Conservation (phyloP, 1,284 basidiomycete species). For the Pulveroboletus sp. region DNA sequence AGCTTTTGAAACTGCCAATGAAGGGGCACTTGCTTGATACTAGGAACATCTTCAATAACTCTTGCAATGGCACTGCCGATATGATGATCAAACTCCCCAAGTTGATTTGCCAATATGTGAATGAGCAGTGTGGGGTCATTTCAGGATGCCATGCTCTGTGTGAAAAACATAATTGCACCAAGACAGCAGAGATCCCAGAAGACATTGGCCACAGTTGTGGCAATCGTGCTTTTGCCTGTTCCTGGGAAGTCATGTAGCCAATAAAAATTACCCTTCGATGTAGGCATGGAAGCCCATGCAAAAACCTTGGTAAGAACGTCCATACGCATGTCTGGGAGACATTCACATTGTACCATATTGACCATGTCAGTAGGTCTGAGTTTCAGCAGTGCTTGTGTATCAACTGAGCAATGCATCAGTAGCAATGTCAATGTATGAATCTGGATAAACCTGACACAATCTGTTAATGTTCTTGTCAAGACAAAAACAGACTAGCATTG, state of each 20-base stretch:
- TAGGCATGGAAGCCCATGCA: slow-evolving; percentile 24
- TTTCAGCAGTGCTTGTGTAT: slow-evolving; percentile 20
- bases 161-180: slow-evolving; percentile 33
- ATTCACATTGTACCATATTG: slow-evolving; percentile 3
- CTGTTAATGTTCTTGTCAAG: slow-evolving; percentile 28
- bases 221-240: slow-evolving; percentile 32
- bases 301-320: slow-evolving; percentile 28
- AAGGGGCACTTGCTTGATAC: slow-evolving; percentile 29
- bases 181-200: slow-evolving; percentile 28
- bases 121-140: slow-evolving; percentile 26
- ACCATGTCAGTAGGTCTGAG: slow-evolving; percentile 30
- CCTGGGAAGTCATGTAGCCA: slow-evolving; percentile 34
- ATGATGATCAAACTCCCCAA: slow-evolving; percentile 30
- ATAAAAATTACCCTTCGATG: slow-evolving; percentile 22
- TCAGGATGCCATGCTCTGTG: slow-evolving; percentile 22
- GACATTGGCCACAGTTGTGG: slow-evolving; percentile 30
- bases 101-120: slow-evolving; percentile 31
- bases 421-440: not conserved
- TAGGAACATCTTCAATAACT: slow-evolving; percentile 26
- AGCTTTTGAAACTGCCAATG: slow-evolving; percentile 33
- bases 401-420: slow-evolving; percentile 14
- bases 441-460: slow-evolving; percentile 17
- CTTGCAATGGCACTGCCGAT: slow-evolving; percentile 26
- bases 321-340: slow-evolving; percentile 30
- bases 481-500: slow-evolving; percentile 27